Conservation (phyloP, 1,284 basidiomycete species). For the Coriolopsis trogii region DNA sequence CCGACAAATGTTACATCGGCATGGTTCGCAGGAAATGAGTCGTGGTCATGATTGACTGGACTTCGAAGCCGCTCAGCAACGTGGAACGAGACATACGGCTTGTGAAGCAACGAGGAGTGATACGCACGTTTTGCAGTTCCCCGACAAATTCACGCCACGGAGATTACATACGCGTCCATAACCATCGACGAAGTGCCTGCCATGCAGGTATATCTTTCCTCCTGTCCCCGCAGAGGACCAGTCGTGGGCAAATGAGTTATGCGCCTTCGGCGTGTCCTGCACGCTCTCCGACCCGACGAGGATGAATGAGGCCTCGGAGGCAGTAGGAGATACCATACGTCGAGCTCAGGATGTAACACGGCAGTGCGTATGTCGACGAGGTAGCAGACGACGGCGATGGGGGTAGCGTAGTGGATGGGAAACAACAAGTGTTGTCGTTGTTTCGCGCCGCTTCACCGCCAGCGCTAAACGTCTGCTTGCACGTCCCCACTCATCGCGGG, state of each 20-base stretch:
- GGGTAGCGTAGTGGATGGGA: no score
- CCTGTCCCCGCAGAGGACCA: constrained; percentile 68
- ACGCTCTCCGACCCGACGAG: constrained; percentile 31
- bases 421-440: no score
- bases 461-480: no score
- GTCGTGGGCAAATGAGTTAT: constrained; percentile 62
- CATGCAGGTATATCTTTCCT: constrained; percentile 57
- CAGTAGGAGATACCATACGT: constrained; percentile 25
- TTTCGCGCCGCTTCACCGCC: no score
- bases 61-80: constrained; percentile 37
- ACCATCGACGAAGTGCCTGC: constrained; percentile 77
- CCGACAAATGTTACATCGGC: constrained; percentile 77
- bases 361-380: not conserved
- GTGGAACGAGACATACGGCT: not conserved
- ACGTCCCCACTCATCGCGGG: no score
- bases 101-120: constrained; percentile 14
- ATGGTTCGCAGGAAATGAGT: constrained; percentile 64
- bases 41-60: constrained; percentile 63
- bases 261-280: constrained; percentile 5
- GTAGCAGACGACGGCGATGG: no score
- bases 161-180: constrained; percentile 78
- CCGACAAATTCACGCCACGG: constrained; percentile 83
- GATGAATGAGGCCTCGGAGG: constrained; percentile 40
- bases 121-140: constrained; percentile 80
- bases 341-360: not conserved